Conservation (phyloP, 129 eudicot species). For the Flaveria trinervia region DNA sequence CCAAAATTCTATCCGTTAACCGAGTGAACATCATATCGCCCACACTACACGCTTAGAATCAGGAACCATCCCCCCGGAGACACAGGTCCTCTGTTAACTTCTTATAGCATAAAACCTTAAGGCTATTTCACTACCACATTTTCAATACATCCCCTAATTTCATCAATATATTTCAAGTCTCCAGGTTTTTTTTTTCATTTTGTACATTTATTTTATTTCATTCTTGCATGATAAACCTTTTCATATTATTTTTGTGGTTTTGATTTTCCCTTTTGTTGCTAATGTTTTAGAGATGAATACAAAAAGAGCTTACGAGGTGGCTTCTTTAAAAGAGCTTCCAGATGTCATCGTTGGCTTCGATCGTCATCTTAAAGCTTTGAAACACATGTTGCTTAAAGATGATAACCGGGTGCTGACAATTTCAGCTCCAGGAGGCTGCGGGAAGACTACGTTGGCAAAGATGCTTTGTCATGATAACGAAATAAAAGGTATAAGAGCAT, state of each 20-base stretch:
- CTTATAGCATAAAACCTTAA: no score
- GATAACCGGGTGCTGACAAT: slow-evolving; percentile 28
- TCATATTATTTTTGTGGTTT: slow-evolving; percentile 5
- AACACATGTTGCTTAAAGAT: slow-evolving; percentile 29
- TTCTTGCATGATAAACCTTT: neutral
- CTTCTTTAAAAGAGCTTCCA: slow-evolving; percentile 17
- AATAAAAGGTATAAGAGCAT: slow-evolving; percentile 38
- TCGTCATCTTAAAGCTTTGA: slow-evolving; percentile 26
- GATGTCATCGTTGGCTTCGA: slow-evolving; percentile 33
- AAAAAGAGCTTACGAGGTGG: neutral
- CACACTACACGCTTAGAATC: no score
- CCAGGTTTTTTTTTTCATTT: no score
- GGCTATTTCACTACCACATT: no score
- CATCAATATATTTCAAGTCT: no score
- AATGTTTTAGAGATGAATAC: slow-evolving; percentile 12
- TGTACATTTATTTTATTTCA: no score
- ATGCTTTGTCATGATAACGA: slow-evolving; percentile 46
- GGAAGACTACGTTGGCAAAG: slow-evolving; percentile 51
- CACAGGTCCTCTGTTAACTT: no score
- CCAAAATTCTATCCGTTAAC: no score
- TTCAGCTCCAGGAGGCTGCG: slow-evolving; percentile 52
- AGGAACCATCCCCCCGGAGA: no score
- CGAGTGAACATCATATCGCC: no score
- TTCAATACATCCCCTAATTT: no score
- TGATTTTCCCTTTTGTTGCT: neutral